These are phyloP conservation scores for Verticillium isaacii DNA, from an alignment of 2,329 filamentous ascomycete genomes.

Conservation along the genomic window DNA sequence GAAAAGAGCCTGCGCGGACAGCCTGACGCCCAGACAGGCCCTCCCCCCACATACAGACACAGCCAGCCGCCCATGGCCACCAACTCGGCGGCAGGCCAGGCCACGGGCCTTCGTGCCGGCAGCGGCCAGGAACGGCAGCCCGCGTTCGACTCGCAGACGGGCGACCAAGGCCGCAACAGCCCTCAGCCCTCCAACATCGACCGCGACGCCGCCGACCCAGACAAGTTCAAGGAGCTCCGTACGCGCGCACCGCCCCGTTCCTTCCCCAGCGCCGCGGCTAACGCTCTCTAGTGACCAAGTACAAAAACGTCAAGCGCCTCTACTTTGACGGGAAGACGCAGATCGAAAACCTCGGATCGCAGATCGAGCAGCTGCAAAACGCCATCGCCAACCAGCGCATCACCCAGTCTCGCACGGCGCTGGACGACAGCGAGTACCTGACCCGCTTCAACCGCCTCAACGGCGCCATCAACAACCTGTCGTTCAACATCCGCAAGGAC, in stretches of 20 bases:
- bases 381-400: slow-evolving; percentile 95
- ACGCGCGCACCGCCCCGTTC: slow-evolving; percentile 18
- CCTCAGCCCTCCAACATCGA: slow-evolving; percentile 46
- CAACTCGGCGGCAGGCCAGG: slow-evolving; percentile 27
- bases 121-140: slow-evolving; percentile 29
- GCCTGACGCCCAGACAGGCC: slow-evolving; percentile 37
- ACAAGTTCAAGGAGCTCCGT: slow-evolving; percentile 57
- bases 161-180: slow-evolving; percentile 49
- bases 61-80: slow-evolving; percentile 35
- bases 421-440: slow-evolving; percentile 92
- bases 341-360: slow-evolving; percentile 79
- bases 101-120: slow-evolving; percentile 33
- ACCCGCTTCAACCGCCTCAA: slow-evolving; percentile 87
- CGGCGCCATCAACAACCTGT: slow-evolving; percentile 88
- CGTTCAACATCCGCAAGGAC: slow-evolving; percentile 94
- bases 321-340: slow-evolving; percentile 95
- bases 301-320: slow-evolving; percentile 95
- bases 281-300: slow-evolving; percentile 69
- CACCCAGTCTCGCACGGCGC: slow-evolving; percentile 86
- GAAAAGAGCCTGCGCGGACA: slow-evolving; percentile 40
- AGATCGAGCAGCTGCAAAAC: slow-evolving; percentile 93
- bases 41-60: slow-evolving; percentile 48
- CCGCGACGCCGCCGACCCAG: slow-evolving; percentile 37
- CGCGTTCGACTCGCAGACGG: slow-evolving; percentile 35
- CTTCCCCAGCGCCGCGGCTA: neutral